These are phyloP conservation scores for Racocetra persica DNA, from an alignment of 371 early-diverging fungal species.

Conservation along the genomic window DNA sequence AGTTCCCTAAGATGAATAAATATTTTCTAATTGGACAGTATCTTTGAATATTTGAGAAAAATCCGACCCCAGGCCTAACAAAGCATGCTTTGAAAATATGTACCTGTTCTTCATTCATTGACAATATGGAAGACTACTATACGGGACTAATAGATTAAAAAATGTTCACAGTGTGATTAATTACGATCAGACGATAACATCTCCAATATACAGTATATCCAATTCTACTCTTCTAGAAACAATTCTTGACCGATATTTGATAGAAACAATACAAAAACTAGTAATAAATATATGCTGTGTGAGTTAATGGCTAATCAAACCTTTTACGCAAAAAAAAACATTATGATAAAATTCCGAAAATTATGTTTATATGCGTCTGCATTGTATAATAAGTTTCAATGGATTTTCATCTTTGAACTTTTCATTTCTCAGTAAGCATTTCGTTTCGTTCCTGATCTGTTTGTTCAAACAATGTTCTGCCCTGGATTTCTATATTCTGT, in stretches of 20 bases:
- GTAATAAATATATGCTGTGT: not conserved
- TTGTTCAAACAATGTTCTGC: slow-evolving; percentile 71
- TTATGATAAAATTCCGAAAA: slow-evolving; percentile 49
- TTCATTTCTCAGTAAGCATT: slow-evolving; percentile 65
- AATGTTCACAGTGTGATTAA: not conserved
- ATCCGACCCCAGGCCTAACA: slow-evolving; percentile 65
- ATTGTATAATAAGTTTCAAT: slow-evolving; percentile 62
- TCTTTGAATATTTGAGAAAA: too few species aligned
- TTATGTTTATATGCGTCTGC: slow-evolving; percentile 57
- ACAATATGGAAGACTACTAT: slow-evolving; percentile 57
- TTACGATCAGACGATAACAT: slow-evolving; percentile 57
- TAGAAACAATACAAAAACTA: slow-evolving; percentile 62
- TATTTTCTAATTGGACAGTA: too few species aligned
- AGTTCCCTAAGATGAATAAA: too few species aligned
- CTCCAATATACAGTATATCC: slow-evolving; percentile 63
- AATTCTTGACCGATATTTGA: slow-evolving; percentile 63
- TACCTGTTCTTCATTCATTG: slow-evolving; percentile 59
- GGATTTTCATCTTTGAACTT: slow-evolving; percentile 73
- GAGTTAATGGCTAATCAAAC: not conserved
- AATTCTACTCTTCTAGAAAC: slow-evolving; percentile 69
- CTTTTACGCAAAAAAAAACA: not conserved
- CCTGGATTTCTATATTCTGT: slow-evolving; percentile 38
- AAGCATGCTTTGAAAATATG: slow-evolving; percentile 63
- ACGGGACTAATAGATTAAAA: slow-evolving; percentile 17
- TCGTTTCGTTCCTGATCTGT: slow-evolving; percentile 72